Evolutionary conservation across 306 rosid genomes (phyloP), one percentile per base, ranked within the genome.

Genomic region (Albizia julibrissin): DNA sequence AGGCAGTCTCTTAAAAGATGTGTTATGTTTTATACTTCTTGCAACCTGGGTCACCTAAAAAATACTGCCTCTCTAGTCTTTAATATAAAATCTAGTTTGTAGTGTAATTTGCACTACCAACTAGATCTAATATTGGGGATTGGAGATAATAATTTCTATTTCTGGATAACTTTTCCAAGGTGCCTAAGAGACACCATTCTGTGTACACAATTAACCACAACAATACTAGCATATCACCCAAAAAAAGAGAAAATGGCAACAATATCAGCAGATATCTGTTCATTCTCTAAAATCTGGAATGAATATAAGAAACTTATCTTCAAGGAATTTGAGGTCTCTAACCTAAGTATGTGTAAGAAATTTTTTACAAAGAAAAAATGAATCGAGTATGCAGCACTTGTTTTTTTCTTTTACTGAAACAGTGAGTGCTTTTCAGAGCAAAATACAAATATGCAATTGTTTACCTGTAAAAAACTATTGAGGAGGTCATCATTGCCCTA

Each of bases 161-260:
- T n/a, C 56, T 52, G 65, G n/a, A 33, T 80, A 46, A 59, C 37
- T 56, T 34, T 83, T 70, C 42, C 64, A 70, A 69, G 62, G 65
- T 46, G 69, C 22, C 22, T 27, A 19, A 80, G 44, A 59, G 54
- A 69, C 67, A 15, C 70, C 65, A 29, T 50, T 73, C 29, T 49
- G 44, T 49, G 9, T 61, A 56, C 67, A 27, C 31, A 62, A 37
- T 37, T 69, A 71, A 75, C 70, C 81, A 24, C 33, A 42, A 84
- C 33, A 73, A 47, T 50, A 75, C 31, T 21, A 12, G n/a, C 66
- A 73, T 16, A 18, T 50, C 9, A 5, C 58, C n/a, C 2, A 5
- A 50, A 50, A 49, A 29, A 29, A 29, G n/a, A 29, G 2, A 22
- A 58, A 22, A 10, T 10, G 13, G 31, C 27, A 34, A 84, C 39